A percentile compares a stretch with the other conserved stretches of the same genome.
Evolutionary conservation across 2,329 filamentous ascomycete genomes (phyloP).

Genomic region (Colletotrichum paranaense): DNA sequence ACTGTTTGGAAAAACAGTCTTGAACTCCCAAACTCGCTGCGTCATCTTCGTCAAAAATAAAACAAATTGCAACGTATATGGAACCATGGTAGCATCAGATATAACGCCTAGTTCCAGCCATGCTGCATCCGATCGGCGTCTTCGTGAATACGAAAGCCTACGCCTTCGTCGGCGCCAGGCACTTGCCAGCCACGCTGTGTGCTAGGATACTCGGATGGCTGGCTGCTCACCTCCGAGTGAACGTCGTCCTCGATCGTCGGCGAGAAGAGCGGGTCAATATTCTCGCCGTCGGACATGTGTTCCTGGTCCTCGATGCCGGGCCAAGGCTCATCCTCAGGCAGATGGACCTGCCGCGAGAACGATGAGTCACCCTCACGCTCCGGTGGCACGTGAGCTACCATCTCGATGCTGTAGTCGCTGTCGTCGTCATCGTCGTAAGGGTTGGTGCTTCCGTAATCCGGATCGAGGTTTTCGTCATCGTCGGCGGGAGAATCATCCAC

Average conservation of each 20-base stretch:
- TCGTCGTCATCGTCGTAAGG: conserved; percentile 43
- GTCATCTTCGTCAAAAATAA: conserved; percentile 29
- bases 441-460: conserved; percentile 42
- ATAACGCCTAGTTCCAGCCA: conserved; percentile 9
- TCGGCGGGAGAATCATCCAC: conserved; percentile 40
- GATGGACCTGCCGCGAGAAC: conserved; percentile 45
- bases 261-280: conserved; percentile 55
- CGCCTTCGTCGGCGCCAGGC: conserved; percentile 38
- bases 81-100: neutral
- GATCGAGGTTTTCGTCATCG: conserved; percentile 44
- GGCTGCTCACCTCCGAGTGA: conserved; percentile 56
- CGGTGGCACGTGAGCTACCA: conserved; percentile 39
- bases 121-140: conserved; percentile 42
- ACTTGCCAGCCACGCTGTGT: conserved; percentile 56
- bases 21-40: conserved; percentile 30
- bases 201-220: conserved; percentile 67
- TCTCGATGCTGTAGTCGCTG: conserved; percentile 42
- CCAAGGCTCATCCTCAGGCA: conserved; percentile 68
- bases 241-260: conserved; percentile 41
- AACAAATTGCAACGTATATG: neutral
- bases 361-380: conserved; percentile 38
- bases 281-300: conserved; percentile 60
- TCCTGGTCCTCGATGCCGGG: conserved; percentile 65
- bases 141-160: conserved; percentile 54
- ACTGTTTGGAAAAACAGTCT: conserved; percentile 19